Evolutionary conservation across 768 basidiomycete species (phyloP).

Genomic region (Wakefieldia striispora): DNA sequence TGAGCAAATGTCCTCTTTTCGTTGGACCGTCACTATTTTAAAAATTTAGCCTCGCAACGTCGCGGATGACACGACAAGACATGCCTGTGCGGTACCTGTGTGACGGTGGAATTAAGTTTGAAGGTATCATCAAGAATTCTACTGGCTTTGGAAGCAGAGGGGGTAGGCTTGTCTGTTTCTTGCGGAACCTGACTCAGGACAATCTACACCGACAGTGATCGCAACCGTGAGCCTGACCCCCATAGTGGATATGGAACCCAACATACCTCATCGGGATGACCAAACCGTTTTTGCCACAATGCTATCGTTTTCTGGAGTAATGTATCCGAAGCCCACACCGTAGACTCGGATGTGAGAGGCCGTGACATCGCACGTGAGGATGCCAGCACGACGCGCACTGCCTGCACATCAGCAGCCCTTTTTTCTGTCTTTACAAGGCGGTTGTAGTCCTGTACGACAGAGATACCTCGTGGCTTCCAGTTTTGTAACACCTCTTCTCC

Average conservation of each 20-base stretch:
- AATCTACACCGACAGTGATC: slow-evolving; percentile 52
- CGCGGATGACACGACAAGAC: slow-evolving; percentile 15
- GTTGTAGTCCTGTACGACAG: slow-evolving; percentile 83
- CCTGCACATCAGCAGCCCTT: slow-evolving; percentile 86
- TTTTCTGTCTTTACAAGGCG: slow-evolving; percentile 69
- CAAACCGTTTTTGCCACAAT: slow-evolving; percentile 85
- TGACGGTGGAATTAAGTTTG: slow-evolving; percentile 72
- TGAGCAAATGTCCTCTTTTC: slow-evolving; percentile 80
- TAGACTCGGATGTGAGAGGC: slow-evolving; percentile 49
- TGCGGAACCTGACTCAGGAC: slow-evolving; percentile 68
- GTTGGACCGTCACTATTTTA: slow-evolving; percentile 68
- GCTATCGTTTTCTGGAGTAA: slow-evolving; percentile 64
- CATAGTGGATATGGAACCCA: background rate
- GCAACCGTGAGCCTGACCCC: slow-evolving; percentile 12
- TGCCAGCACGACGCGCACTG: slow-evolving; percentile 74
- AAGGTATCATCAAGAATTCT: slow-evolving; percentile 47
- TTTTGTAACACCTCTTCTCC: slow-evolving; percentile 82
- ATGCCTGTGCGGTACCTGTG: slow-evolving; percentile 71
- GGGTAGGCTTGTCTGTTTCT: slow-evolving; percentile 44
- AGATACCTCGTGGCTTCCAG: slow-evolving; percentile 89
- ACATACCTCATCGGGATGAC: slow-evolving; percentile 70
- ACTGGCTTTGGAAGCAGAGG: slow-evolving; percentile 20
- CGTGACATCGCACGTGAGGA: slow-evolving; percentile 45
- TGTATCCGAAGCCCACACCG: slow-evolving; percentile 62
- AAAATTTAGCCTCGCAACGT: background rate